Evolutionary conservation across 1,139 yeast genomes (phyloP), one percentile per base, ranked within the genome.

Genomic region (Lodderomyces orthopsilosis): DNA sequence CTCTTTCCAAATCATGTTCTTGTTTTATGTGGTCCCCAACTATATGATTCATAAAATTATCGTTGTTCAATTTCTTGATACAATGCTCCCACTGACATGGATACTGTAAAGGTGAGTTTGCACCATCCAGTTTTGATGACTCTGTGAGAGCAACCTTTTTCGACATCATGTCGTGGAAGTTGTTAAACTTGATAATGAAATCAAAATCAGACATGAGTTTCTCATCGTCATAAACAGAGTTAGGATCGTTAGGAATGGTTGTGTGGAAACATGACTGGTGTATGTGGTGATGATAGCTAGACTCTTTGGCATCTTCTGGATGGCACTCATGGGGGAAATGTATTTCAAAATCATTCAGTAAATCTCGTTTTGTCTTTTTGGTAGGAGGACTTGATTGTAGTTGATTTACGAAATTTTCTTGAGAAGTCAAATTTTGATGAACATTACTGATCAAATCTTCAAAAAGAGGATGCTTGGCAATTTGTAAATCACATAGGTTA

Each of bases 1-100:
- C 35, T 12, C 32, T 39, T 13, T 38, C 37, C 9, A 17, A 23
- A 2, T 42, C 49, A 34, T 57, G 53, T 19, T 68, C 68, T 19
- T 57, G 59, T n/a, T 61, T 63, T 18, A 84, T 58, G 58, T 85
- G 95, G 40, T 72, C 72, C 39, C 72, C 72, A 42, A 79, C 61
- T 18, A 86, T 59, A 57, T 88, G 96, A 42, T 70, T 65, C 48
- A 79, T 70, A 35, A 84, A 62, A 2, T 71, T 73, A 13, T 70
- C 64, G 35, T 76, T 65, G 41, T 69, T 72, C 21, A 74, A 61
- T 46, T 59, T 63, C 19, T 60, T 57, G 22, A 63, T 58, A 54
- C 87, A 82, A 41, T 74, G 67, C 35, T 77, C 79, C 87, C 87
- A 82, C 55, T 74, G 72, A 56, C 87, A 81, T 10, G 67, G 51